A percentile compares a stretch with the other conserved stretches of the same genome.
phyloP scores from a whole-genome alignment of 2,329 filamentous ascomycete genomes.

The Fusarium fracticaudum region DNA sequence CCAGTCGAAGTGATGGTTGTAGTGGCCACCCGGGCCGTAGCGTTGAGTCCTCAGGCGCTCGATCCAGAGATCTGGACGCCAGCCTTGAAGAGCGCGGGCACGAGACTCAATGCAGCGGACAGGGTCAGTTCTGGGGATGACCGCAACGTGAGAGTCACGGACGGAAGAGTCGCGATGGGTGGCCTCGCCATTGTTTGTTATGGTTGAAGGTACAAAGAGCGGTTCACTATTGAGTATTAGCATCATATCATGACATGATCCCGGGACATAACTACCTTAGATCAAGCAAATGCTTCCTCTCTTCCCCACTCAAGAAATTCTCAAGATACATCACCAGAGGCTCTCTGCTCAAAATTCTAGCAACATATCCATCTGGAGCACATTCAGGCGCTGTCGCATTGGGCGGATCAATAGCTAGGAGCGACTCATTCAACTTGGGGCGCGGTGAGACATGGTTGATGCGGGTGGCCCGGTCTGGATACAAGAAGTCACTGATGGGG shows the following conservation, averaged over 20 bases:
- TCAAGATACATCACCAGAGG: conserved; percentile 65
- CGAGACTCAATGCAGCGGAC: conserved; percentile 60
- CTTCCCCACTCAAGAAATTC: conserved; percentile 57
- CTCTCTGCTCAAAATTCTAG: conserved; percentile 59
- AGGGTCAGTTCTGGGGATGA: conserved; percentile 57
- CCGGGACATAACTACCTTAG: conserved; percentile 60
- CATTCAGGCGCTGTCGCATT: conserved; percentile 52
- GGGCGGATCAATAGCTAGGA: conserved; percentile 58
- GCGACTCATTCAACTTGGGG: conserved; percentile 60
- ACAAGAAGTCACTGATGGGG: conserved; percentile 53
- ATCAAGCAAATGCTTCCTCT: conserved; percentile 59
- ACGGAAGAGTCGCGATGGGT: conserved; percentile 54
- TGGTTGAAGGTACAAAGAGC: conserved; percentile 60
- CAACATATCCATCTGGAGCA: conserved; percentile 53
- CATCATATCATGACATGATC: neutral
- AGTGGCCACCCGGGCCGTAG: conserved; percentile 59
- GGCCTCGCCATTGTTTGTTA: conserved; percentile 58
- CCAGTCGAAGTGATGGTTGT: conserved; percentile 66
- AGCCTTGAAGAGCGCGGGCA: conserved; percentile 60
- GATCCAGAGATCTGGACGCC: conserved; percentile 62
- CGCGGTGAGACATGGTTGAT: conserved; percentile 47
- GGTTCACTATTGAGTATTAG: conserved; percentile 50
- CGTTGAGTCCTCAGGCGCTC: conserved; percentile 63
- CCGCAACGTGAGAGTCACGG: conserved; percentile 62
- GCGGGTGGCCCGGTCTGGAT: conserved; percentile 30